Conservation (phyloP, 805 yeast genomes). For the Starmerella floris region DNA sequence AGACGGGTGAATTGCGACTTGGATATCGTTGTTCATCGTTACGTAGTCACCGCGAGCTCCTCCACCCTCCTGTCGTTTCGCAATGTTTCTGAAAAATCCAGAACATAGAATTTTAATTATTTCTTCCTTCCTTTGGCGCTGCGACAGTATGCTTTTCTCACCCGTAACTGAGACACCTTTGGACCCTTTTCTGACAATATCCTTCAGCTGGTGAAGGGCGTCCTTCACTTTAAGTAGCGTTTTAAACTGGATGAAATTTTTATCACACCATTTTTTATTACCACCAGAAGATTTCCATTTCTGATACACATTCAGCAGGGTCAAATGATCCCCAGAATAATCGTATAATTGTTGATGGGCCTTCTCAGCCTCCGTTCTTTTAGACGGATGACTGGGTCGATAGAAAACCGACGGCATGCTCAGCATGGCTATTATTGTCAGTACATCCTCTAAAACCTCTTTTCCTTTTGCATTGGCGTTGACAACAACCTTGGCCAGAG, state of each 20-base stretch:
- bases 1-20: slow-evolving; percentile 73
- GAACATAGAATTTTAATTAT: slow-evolving; percentile 46
- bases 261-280: slow-evolving; percentile 62
- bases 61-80: slow-evolving; percentile 45
- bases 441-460: slow-evolving; percentile 50
- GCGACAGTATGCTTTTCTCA: neutral
- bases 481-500: slow-evolving; percentile 63
- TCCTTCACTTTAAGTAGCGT: slow-evolving; percentile 67
- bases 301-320: slow-evolving; percentile 64
- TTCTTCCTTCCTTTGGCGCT: slow-evolving; percentile 20
- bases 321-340: slow-evolving; percentile 73
- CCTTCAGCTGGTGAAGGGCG: slow-evolving; percentile 58
- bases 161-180: slow-evolving; percentile 20
- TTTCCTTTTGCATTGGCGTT: slow-evolving; percentile 31
- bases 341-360: slow-evolving; percentile 52
- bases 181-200: slow-evolving; percentile 30
- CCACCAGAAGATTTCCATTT: slow-evolving; percentile 56
- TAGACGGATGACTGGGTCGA: slow-evolving; percentile 48
- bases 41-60: slow-evolving; percentile 29
- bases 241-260: slow-evolving; percentile 69
- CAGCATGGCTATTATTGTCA: slow-evolving; percentile 70
- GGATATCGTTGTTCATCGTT: slow-evolving; percentile 29
- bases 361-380: slow-evolving; percentile 49
- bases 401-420: slow-evolving; percentile 62
- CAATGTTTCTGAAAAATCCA: slow-evolving; percentile 59